Base-by-base conservation (phyloP, 129 eudicot genomes). In the Glebionis coronaria region DNA sequence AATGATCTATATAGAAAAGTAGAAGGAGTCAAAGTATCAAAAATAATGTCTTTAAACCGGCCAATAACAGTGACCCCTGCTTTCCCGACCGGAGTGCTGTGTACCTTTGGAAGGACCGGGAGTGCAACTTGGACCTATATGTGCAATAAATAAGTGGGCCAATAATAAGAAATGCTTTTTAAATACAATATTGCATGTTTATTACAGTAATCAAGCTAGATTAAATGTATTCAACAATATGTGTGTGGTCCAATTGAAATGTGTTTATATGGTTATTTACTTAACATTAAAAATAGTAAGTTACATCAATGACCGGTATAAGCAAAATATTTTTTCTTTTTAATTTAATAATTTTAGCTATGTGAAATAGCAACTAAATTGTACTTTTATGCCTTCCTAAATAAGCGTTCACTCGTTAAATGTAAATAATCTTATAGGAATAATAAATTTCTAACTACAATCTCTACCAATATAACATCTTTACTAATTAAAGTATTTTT, bases 31-130 rank as follows among this genome's bases (percentile, higher is more conserved):
- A 31, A 23, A 18, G 40, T 68, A 55, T 63, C 5, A 27, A 4
- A 5, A 38, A 13, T 10, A n/a, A 9, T 18, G 9, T 31, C 40
- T 0, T 27, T 38, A 40, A 68, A 68, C 64, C 74, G 57, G 80
- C 64, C 80, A 76, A 61, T 68, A 68, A 76, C 75, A 68, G 56
- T 76, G 80, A 76, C 80, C 69, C 79, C 80, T 63, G 56, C 75
- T 68, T 76, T 76, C 80, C 76, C 75, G 80, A 76, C 80, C 74
- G 80, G 56, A 62, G 80, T 60, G 74, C 75, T 75, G 76, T 68
- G 80, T 69, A 63, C 69, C 79, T 44, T 74, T 75, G 80, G 80
- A 68, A 68, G 70, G 80, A 68, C 69, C 77, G 64, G 59, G 80
- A 23, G 50, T 60, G 68, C 79, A 61, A 61, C 70, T 68, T 61